Base-by-base conservation (phyloP, 441 rosid genomes). In the Jatropha multifida region DNA sequence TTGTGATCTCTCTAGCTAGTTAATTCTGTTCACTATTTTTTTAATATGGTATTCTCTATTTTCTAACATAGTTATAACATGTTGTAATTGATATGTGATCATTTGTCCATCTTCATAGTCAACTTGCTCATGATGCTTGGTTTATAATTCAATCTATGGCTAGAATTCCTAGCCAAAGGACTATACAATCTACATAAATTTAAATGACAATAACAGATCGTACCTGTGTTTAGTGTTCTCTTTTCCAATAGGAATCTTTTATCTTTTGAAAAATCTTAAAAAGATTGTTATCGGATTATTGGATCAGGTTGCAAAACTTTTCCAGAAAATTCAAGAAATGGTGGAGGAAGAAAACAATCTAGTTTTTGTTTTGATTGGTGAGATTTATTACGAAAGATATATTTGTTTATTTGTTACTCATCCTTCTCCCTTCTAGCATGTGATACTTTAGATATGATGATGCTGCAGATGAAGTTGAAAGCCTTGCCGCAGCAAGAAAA, bases 251-350 rank as follows among this genome's bases (percentile, higher is more conserved):
- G 18, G 20, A 26, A 10, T 6, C 37, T 18, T 23, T 32, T 5
- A 37, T 18, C 56, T 56, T 32, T 44, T 37, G 49, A 17, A 27
- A 42, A 62, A 59, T 27, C 4, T 42, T 27, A 3, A 41, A 41
- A 49, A 46, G 15, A 65, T 18, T 2, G 26, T 40, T 52, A 41
- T 46, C 46, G 44, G 63, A 51, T 69, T 65, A 10, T 52, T 55
- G 38, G 44, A 59, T 76, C 77, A 95, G 97, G 99, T 95, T 62
- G 97, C 99, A 67, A 90, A 88, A 89, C 98, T 95, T 80, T 95
- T 95, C 83, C 94, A 91, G 70, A 95, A 95, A 81, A 95, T 95
- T 81, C 99, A 95, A 88, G 99, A 95, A 83, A 93, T 95, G 99
- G 92, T 90, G 68, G 98, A 95, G 88, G 99, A 95, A 89, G 97